These are phyloP conservation scores for Crassisporium funariophilum DNA, from an alignment of 768 basidiomycete species.

Conservation along the genomic window DNA sequence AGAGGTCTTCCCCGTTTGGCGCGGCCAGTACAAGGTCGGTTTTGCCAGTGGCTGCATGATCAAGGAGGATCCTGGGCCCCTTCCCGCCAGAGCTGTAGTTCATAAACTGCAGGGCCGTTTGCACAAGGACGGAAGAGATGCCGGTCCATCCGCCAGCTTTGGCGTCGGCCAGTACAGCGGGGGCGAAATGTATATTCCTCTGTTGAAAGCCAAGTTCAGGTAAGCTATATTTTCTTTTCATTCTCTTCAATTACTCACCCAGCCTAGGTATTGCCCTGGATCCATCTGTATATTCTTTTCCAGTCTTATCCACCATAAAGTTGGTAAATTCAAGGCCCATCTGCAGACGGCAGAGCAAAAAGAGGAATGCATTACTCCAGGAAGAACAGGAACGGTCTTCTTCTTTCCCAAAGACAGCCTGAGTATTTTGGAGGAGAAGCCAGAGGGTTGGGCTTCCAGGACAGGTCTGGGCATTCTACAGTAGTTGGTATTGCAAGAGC, in stretches of 20 bases:
- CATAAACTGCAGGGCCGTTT: conserved; percentile 15
- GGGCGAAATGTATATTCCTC: conserved; percentile 17
- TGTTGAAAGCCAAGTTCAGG: conserved; percentile 11
- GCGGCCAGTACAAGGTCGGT: conserved; percentile 4
- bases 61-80: conserved; percentile 10
- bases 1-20: conserved; percentile 3
- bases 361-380: conserved; percentile 5
- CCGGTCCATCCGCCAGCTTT: conserved; percentile 10
- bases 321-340: background rate
- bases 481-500: too few relatives aligned
- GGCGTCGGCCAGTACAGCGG: conserved; percentile 5
- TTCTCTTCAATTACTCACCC: background rate
- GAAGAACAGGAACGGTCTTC: conserved; percentile 11
- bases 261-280: conserved; percentile 12
- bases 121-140: conserved; percentile 11
- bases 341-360: background rate
- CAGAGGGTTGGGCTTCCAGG: background rate
- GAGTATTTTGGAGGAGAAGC: background rate
- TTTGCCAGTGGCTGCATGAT: conserved; percentile 10
- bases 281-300: conserved; percentile 12
- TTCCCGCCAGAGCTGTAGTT: conserved; percentile 11
- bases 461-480: too few relatives aligned
- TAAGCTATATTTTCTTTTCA: conserved; percentile 4
- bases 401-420: conserved; percentile 12
- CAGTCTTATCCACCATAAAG: conserved; percentile 9